These are phyloP conservation scores for Lithospermum erythrorhizon DNA, from an alignment of 257 asterid genomes.

Conservation along the genomic window DNA sequence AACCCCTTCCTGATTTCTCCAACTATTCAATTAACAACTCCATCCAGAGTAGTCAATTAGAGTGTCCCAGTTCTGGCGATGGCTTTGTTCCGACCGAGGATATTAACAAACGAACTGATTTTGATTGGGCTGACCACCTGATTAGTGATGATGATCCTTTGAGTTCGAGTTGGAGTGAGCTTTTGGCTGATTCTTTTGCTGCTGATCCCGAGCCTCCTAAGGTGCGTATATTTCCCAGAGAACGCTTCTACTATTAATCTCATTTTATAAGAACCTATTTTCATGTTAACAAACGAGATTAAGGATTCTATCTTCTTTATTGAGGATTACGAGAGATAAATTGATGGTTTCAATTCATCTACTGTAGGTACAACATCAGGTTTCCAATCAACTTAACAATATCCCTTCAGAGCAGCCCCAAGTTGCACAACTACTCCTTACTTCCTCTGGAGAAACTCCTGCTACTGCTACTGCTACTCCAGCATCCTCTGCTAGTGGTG, in stretches of 20 bases:
- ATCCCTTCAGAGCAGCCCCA: conserved; percentile 36
- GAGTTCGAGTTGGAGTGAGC: conserved; percentile 50
- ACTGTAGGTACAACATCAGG: conserved; percentile 26
- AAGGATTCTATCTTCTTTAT: neutral
- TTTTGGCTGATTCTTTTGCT: conserved; percentile 44
- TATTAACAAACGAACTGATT: conserved; percentile 39
- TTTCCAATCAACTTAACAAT: conserved; percentile 29
- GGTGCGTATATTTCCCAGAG: conserved; percentile 19
- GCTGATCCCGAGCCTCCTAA: conserved; percentile 29
- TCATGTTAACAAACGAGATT: neutral
- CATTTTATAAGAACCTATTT: neutral
- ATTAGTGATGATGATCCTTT: conserved; percentile 41
- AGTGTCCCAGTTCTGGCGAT: conserved; percentile 18
- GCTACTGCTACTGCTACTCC: conserved; percentile 31
- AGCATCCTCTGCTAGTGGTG: conserved; percentile 54
- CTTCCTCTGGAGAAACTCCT: conserved; percentile 41
- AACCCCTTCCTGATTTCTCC: conserved; percentile 39
- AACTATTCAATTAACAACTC: conserved; percentile 39
- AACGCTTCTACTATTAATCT: conserved; percentile 6
- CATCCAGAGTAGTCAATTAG: conserved; percentile 30
- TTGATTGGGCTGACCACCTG: conserved; percentile 66
- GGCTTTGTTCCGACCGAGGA: conserved; percentile 30
- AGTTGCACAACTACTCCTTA: conserved; percentile 30
- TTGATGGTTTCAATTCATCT: conserved; percentile 5
- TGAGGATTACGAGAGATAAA: conserved; percentile 1